Percentiles rank a stretch among this genome's conserved stretches.
Conservation (phyloP, 2,329 filamentous ascomycete genomes). For the Hawksworthiomyces lignivorus region DNA sequence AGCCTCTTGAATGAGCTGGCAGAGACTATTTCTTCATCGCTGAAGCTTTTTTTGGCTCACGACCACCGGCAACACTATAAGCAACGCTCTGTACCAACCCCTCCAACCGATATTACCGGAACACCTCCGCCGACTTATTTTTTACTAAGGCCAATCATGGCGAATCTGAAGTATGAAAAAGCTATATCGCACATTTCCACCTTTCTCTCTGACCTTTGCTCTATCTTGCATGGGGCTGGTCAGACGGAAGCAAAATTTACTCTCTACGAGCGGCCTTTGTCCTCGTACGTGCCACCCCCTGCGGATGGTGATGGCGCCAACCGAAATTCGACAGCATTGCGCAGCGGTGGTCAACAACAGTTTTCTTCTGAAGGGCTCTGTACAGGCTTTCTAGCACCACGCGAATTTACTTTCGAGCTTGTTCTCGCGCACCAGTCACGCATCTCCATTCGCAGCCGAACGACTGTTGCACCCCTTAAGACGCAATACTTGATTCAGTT, state of each 20-base stretch:
- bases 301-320: slow-evolving; percentile 23
- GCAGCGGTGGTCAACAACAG: slow-evolving; percentile 22
- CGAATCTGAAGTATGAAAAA: slow-evolving; percentile 37
- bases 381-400: slow-evolving; percentile 33
- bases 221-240: slow-evolving; percentile 29
- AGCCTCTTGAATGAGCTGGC: slow-evolving; percentile 36
- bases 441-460: slow-evolving; percentile 37
- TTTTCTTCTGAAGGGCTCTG: slow-evolving; percentile 38
- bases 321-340: slow-evolving; percentile 13
- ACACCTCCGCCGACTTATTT: slow-evolving; percentile 36
- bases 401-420: slow-evolving; percentile 35
- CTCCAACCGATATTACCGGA: slow-evolving; percentile 28
- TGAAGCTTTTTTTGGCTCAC: slow-evolving; percentile 71
- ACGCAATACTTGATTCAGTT: slow-evolving; percentile 35
- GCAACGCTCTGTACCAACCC: slow-evolving; percentile 52
- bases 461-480: slow-evolving; percentile 36
- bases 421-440: slow-evolving; percentile 35
- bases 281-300: slow-evolving; percentile 1
- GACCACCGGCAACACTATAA: slow-evolving; percentile 59
- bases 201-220: slow-evolving; percentile 36
- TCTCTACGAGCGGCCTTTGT: slow-evolving; percentile 12
- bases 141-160: slow-evolving; percentile 45
- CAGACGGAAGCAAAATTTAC: slow-evolving; percentile 9
- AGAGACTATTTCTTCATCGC: slow-evolving; percentile 55
- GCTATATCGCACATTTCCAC: slow-evolving; percentile 28